Evolutionary conservation across 139 green algal genomes (phyloP).

Genomic region (Raphidocelis subcapitata): DNA sequence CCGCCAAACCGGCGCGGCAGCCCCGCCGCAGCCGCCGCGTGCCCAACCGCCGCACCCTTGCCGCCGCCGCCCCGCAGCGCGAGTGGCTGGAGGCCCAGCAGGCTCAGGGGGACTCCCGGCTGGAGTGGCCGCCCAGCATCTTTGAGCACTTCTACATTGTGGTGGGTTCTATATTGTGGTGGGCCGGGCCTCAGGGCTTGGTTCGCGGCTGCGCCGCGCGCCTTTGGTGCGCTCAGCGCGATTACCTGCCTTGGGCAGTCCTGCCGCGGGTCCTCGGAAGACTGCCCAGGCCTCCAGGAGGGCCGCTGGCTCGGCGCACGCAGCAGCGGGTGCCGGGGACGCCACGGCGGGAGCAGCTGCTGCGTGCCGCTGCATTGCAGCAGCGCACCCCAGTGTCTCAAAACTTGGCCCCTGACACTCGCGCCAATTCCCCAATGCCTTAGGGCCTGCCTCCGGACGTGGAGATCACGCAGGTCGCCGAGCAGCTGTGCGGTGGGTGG

Average conservation of each 20-base stretch:
- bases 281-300: no score
- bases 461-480: constrained; percentile 54
- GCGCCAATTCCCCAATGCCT: no score
- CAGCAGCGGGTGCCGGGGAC: not conserved
- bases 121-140: constrained; percentile 55
- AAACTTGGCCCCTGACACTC: not conserved
- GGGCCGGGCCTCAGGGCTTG: no score
- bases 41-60: not conserved
- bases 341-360: not conserved
- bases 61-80: constrained; percentile 34
- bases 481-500: constrained; percentile 47
- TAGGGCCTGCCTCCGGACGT: constrained; percentile 67
- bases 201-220: no score
- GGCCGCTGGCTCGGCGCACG: not conserved
- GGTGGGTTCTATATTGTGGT: constrained; percentile 50
- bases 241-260: no score
- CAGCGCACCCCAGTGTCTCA: not conserved
- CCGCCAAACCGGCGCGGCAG: not conserved
- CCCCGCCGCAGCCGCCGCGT: not conserved
- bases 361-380: not conserved
- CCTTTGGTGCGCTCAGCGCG: no score
- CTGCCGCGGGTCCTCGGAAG: no score
- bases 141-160: constrained; percentile 77
- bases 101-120: constrained; percentile 27
- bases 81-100: constrained; percentile 56